phyloP scores from a whole-genome alignment of 805 yeast species.

The Metschnikowia lunata region DNA sequence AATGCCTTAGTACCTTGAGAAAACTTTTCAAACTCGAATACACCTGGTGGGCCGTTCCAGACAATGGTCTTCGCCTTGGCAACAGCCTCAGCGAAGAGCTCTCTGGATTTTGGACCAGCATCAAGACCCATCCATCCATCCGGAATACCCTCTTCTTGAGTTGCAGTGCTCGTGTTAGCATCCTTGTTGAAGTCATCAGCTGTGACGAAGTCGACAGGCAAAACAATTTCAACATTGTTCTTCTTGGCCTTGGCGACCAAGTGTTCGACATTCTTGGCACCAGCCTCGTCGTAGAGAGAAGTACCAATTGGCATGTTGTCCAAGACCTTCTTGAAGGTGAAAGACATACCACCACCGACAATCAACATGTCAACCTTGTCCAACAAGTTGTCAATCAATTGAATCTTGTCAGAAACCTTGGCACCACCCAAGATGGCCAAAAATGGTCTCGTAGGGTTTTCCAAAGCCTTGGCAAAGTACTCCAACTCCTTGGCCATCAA shows the following conservation, averaged over 20 bases:
- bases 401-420: slow-evolving; percentile 98
- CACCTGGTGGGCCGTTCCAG: slow-evolving; percentile 99
- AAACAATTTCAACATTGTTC: slow-evolving; percentile 87
- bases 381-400: slow-evolving; percentile 92
- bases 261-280: slow-evolving; percentile 91
- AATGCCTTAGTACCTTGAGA: slow-evolving; percentile 88
- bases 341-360: slow-evolving; percentile 99
- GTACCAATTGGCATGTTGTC: slow-evolving; percentile 84
- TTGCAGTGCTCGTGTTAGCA: slow-evolving; percentile 80
- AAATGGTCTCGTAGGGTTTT: slow-evolving; percentile 97
- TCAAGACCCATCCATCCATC: slow-evolving; percentile 95
- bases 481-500: slow-evolving; percentile 94
- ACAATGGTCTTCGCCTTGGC: slow-evolving; percentile 95
- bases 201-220: slow-evolving; percentile 94
- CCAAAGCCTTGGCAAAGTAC: slow-evolving; percentile 97
- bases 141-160: slow-evolving; percentile 89
- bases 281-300: slow-evolving; percentile 89
- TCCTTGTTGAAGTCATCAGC: slow-evolving; percentile 93
- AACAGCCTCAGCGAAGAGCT: slow-evolving; percentile 76
- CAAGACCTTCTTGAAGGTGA: slow-evolving; percentile 94
- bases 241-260: slow-evolving; percentile 94
- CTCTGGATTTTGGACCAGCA: slow-evolving; percentile 84
- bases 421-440: slow-evolving; percentile 99
- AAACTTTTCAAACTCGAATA: slow-evolving; percentile 92
- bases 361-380: slow-evolving; percentile 93